Base-by-base conservation (phyloP, 352 stramenopile species). In the Poterioochromonas sp. region DNA sequence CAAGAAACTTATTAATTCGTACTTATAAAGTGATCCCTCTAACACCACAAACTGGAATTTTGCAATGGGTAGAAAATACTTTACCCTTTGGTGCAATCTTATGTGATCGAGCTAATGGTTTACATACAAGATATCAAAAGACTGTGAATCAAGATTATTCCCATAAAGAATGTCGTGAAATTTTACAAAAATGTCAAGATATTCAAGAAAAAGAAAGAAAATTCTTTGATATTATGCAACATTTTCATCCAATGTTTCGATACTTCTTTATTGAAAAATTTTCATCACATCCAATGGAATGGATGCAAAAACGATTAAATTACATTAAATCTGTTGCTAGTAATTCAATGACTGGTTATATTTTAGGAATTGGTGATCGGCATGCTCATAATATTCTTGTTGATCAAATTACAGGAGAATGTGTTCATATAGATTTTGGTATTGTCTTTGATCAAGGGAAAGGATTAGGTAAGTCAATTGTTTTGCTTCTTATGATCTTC, bases 381-480 rank as follows among this genome's bases (percentile, higher is more conserved):
- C 73, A 78, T 60, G n/a, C 73, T 8, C 44, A 69, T 12, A 78
- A 78, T 32, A 71, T 78, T 29, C 84, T 99, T 53, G 91, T 99
- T 73, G 92, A 99, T 78, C 87, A 96, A 62, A 90, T 90, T 47
- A 98, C 93, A 0, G 95, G 90, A 15, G 95, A 99, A 84, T 85
- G 99, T 40, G 92, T 99, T 49, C 97, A 99, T 82, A 99, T 99
- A 82, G 97, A 99, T 84, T 99, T 99, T 87, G 96, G 97, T 12
- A 94, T 99, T 58, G 93, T 98, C 15, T 99, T 99, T 87, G 97
- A 99, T 79, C 95, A 99, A 80, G 92, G 90, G 34, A 94, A 92
- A n/a, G n/a, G n/a, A n/a, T n/a, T n/a, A n/a, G n/a, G n/a, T n/a
- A n/a, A n/a, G n/a, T n/a, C n/a, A n/a, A n/a, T n/a, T n/a, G n/a